These are phyloP conservation scores for Acanthamoeba royreba DNA, from an alignment of 208 protist genomes.

Conservation along the genomic window DNA sequence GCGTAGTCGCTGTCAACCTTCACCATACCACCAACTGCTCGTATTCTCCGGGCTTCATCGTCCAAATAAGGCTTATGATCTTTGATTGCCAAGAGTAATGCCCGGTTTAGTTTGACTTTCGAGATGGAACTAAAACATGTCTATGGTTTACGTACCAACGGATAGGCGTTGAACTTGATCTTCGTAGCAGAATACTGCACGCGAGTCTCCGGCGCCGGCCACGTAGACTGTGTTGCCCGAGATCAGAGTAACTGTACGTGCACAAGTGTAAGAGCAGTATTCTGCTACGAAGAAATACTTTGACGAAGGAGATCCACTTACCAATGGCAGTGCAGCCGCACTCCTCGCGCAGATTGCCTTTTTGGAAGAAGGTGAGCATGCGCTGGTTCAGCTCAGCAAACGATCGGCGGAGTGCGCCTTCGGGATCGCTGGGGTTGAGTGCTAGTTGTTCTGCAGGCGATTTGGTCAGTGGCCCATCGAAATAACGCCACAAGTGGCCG, in stretches of 20 bases:
- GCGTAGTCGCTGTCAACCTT: not conserved
- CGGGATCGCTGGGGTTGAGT: not conserved
- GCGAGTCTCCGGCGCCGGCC: slow-evolving; percentile 8
- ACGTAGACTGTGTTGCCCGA: not conserved
- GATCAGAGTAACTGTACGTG: not conserved
- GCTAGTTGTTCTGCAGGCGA: not conserved
- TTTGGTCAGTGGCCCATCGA: too few relatives aligned
- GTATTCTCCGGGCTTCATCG: not conserved
- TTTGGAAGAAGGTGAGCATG: slow-evolving; percentile 20
- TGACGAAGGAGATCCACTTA: not conserved
- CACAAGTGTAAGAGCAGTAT: not conserved
- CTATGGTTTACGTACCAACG: not conserved
- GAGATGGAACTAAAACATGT: not conserved
- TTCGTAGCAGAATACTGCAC: not conserved
- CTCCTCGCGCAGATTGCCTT: not conserved
- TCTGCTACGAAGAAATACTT: not conserved
- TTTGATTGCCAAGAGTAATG: not conserved
- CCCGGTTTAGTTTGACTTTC: not conserved
- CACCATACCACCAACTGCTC: not conserved
- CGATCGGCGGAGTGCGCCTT: not conserved
- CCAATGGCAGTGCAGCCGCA: slow-evolving; percentile 1
- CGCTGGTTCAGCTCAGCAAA: slow-evolving; percentile 1
- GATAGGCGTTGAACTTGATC: not conserved
- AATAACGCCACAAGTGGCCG: not conserved
- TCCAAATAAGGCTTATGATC: not conserved